A percentile compares a stretch with the other conserved stretches of the same genome.
phyloP scores from a whole-genome alignment of 257 asterid genomes.

The Coffea canephora region DNA sequence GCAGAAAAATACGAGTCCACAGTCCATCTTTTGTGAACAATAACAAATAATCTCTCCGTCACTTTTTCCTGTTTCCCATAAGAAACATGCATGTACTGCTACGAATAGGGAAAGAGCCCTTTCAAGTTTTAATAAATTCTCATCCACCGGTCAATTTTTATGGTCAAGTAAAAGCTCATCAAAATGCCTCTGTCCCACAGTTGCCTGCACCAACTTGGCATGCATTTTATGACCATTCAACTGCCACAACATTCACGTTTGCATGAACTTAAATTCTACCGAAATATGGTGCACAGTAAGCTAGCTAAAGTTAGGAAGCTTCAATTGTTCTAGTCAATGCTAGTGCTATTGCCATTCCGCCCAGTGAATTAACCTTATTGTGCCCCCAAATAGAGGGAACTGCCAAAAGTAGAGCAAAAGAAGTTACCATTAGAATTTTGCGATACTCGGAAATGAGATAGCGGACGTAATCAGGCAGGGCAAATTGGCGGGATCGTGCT shows the following conservation, averaged over 20 bases:
- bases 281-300: background rate
- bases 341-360: background rate
- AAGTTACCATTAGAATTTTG: conserved; percentile 51
- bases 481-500: conserved; percentile 70
- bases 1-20: background rate
- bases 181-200: background rate
- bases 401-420: too few relatives aligned
- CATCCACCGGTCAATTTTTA: conserved; percentile 1
- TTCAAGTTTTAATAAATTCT: conserved; percentile 6
- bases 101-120: too few relatives aligned
- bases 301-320: background rate
- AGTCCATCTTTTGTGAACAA: background rate
- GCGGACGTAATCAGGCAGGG: conserved; percentile 59
- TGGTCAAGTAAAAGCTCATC: conserved; percentile 10
- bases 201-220: background rate
- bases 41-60: background rate
- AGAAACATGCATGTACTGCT: background rate
- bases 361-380: too few relatives aligned
- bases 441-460: conserved; percentile 70
- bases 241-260: background rate
- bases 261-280: background rate
- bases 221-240: background rate
- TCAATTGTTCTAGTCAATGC: too few relatives aligned
- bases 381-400: background rate
- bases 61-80: background rate